Conservation (phyloP, 2,329 filamentous ascomycete species). For the Alternaria gansuensis region DNA sequence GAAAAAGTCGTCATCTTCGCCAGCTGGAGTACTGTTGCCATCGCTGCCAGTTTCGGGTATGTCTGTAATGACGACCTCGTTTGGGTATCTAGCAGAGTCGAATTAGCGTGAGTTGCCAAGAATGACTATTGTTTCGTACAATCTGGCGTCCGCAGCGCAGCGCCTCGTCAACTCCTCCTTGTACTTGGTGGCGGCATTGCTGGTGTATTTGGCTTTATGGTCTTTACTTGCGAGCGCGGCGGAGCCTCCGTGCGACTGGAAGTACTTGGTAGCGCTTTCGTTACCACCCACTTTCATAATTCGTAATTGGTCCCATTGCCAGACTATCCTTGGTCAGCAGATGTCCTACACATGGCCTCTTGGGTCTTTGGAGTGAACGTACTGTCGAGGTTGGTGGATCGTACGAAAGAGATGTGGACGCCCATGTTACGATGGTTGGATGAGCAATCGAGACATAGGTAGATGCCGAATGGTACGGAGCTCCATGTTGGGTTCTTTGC, state of each 20-base stretch:
- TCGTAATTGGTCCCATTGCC: constrained; percentile 99
- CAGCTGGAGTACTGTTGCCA: constrained; percentile 77
- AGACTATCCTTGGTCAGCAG: constrained; percentile 59
- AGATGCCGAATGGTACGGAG: constrained; percentile 95
- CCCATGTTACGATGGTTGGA: constrained; percentile 96
- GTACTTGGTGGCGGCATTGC: constrained; percentile 92
- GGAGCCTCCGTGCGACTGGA: constrained; percentile 93
- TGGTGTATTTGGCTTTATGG: constrained; percentile 95
- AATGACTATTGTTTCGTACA: constrained; percentile 65
- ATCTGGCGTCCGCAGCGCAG: constrained; percentile 81
- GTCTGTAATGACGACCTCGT: constrained; percentile 86
- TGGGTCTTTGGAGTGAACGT: constrained; percentile 55
- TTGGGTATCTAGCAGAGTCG: constrained; percentile 72
- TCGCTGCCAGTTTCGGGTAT: constrained; percentile 65
- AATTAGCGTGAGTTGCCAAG: constrained; percentile 15
- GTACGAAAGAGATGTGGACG: constrained; percentile 98
- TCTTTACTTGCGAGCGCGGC: constrained; percentile 96
- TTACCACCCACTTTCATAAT: constrained; percentile 99
- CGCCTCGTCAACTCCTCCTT: constrained; percentile 94
- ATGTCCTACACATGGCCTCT: constrained; percentile 3
- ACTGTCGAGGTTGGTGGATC: constrained; percentile 98
- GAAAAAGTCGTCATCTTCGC: constrained; percentile 95
- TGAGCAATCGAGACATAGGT: constrained; percentile 97
- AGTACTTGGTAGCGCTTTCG: constrained; percentile 97
- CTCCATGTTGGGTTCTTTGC: constrained; percentile 99